Evolutionary conservation across 2,329 filamentous ascomycete species (phyloP).

Genomic region (Sclerotiophoma versabilis): DNA sequence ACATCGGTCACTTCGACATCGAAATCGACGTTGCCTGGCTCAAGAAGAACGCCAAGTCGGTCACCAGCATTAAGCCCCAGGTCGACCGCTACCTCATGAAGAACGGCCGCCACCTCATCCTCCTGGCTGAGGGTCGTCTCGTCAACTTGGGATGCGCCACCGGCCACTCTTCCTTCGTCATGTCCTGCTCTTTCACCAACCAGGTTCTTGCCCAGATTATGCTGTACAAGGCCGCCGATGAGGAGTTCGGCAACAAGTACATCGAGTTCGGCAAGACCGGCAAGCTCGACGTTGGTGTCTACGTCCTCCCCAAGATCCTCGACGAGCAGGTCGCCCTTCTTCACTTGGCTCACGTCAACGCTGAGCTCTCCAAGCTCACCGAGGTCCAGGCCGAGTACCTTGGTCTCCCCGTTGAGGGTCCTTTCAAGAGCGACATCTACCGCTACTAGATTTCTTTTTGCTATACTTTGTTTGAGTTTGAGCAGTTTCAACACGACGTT

Average conservation of each 20-base stretch:
- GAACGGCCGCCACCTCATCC: conserved; percentile 95
- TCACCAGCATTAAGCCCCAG: conserved; percentile 99
- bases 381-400: conserved; percentile 93
- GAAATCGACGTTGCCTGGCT: conserved; percentile 99
- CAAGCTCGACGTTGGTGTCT: conserved; percentile 91
- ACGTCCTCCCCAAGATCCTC: conserved; percentile 97
- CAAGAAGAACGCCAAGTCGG: conserved; percentile 92
- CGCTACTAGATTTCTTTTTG: conserved; percentile 50
- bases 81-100: conserved; percentile 97
- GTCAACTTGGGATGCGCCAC: conserved; percentile 99
- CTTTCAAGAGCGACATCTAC: conserved; percentile 95
- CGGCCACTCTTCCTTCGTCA: conserved; percentile 99
- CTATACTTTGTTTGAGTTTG: conserved; percentile 27
- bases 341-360: conserved; percentile 92
- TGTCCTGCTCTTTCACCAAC: conserved; percentile 99
- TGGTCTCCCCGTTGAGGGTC: conserved; percentile 82
- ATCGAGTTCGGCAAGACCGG: conserved; percentile 92
- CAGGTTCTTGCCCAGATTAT: conserved; percentile 99
- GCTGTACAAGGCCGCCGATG: conserved; percentile 91
- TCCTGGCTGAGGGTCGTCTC: conserved; percentile 96
- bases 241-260: conserved; percentile 90
- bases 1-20: conserved; percentile 99
- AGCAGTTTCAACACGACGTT: conserved; percentile 63
- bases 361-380: conserved; percentile 87
- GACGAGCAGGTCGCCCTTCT: conserved; percentile 98